Percentiles rank a stretch among this genome's conserved stretches.
Evolutionary conservation across 768 basidiomycete species (phyloP).

Genomic region (Mrakia frigida): DNA sequence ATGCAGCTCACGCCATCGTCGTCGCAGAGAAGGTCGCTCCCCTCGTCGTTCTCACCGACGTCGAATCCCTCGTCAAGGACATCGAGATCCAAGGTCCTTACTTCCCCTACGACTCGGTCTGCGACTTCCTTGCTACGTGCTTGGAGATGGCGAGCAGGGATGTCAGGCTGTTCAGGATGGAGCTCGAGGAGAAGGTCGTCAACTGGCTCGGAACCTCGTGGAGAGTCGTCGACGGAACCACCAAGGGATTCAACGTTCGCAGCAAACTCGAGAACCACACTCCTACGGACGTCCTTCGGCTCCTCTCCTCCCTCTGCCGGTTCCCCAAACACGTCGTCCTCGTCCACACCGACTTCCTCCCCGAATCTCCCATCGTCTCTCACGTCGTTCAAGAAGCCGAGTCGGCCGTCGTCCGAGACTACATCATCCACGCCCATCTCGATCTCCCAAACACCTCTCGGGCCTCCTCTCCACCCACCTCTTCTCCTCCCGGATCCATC

Average conservation of each 20-base stretch:
- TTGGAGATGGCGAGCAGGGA: conserved; percentile 72
- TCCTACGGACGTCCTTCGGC: conserved; percentile 55
- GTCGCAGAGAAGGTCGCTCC: conserved; percentile 34
- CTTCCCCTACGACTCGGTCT: conserved; percentile 83
- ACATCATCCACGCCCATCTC: conserved; percentile 60
- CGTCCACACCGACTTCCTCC: conserved; percentile 52
- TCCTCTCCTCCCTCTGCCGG: conserved; percentile 64
- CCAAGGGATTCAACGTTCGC: conserved; percentile 45
- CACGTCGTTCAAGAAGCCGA: conserved; percentile 57
- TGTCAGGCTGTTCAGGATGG: conserved; percentile 73
- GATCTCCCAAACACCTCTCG: conserved; percentile 38
- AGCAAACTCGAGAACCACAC: conserved; percentile 54
- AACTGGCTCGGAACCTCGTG: conserved; percentile 75
- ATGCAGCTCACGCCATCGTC: conserved; percentile 59
- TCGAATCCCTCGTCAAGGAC: conserved; percentile 73
- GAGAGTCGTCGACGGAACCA: conserved; percentile 50
- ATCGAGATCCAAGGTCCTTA: conserved; percentile 85
- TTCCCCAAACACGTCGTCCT: conserved; percentile 49
- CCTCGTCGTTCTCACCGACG: conserved; percentile 56
- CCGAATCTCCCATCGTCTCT: conserved; percentile 63
- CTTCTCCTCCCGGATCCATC: no score
- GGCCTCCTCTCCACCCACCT: background rate
- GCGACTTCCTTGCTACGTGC: conserved; percentile 67
- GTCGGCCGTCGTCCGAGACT: conserved; percentile 62
- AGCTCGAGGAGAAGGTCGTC: conserved; percentile 78